Evolutionary conservation across 2,329 filamentous ascomycete genomes (phyloP), one percentile per base, ranked within the genome.

Genomic region (Epichloe baconii): DNA sequence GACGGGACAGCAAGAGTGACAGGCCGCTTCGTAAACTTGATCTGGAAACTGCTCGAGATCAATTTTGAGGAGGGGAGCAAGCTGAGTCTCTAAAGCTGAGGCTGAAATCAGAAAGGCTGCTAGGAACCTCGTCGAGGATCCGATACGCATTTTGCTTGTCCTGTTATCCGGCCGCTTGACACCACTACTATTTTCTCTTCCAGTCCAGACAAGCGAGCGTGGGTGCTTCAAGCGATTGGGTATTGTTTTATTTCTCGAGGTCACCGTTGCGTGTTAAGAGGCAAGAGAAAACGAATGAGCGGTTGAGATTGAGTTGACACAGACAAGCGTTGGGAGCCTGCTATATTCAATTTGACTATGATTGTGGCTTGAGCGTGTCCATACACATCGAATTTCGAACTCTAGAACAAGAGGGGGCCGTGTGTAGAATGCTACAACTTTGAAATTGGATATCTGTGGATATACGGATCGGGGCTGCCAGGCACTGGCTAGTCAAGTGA

Each of bases 41-140:
- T 53, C 52, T 8, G 52, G 52, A 34, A 45, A 53, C 7, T 41
- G 12, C 7, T 47, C 35, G 12, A 31, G n/a, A 14, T 50, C 48
- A 8, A 45, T 44, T 31, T 31, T 48, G 17, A 51, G 35, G 14
- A 48, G 34, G 14, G 40, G 48, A 35, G 44, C n/a, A 47, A 5
- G 15, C 11, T 48, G 44, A 8, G 36, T 37, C 21, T 46, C 52
- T 14, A 48, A 31, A 34, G 45, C 41, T 12, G 44, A n/a, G 23
- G 38, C 50, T 15, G 36, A 35, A 40, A 19, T 23, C 14, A 52
- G 26, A n/a, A 2, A 49, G 26, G 41, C 46, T 23, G 41, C 35
- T 10, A 52, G 47, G 34, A 52, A 36, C 42, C 23, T 44, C 11
- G 40, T 21, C n/a, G 40, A 38, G 10, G 46, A 40, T 42, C 23